These are phyloP conservation scores for Bothriochloa decipiens DNA, from an alignment of 176 grass and related monocot genomes.

Conservation along the genomic window DNA sequence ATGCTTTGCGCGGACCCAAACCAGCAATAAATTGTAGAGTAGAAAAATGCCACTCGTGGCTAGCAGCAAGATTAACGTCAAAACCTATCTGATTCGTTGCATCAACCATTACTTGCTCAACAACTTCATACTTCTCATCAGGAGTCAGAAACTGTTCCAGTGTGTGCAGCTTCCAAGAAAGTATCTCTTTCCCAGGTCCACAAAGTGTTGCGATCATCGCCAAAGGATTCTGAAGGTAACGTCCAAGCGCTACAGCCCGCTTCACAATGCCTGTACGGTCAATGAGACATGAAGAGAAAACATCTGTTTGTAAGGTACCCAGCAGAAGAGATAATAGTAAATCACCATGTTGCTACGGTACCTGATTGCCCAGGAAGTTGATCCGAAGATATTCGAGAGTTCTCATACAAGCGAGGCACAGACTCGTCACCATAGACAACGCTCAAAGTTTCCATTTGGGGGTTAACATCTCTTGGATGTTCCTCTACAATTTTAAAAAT, in stretches of 20 bases:
- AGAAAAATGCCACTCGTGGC: conserved; percentile 96
- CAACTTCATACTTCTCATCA: conserved; percentile 92
- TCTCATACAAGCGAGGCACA: no score
- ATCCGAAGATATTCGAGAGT: no score
- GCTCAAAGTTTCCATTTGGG: no score
- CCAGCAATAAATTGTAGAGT: conserved; percentile 90
- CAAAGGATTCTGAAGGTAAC: conserved; percentile 90
- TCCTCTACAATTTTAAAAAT: no score
- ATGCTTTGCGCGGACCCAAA: conserved; percentile 83
- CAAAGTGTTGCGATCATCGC: conserved; percentile 88
- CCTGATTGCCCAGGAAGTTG: no score
- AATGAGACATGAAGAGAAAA: no score
- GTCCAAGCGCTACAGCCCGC: conserved; percentile 84
- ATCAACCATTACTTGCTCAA: conserved; percentile 97
- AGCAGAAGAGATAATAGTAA: no score
- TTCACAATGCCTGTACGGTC: conserved; percentile 77
- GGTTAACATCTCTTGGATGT: no score
- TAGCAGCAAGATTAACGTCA: conserved; percentile 93
- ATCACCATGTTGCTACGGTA: no score
- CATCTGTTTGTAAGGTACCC: no score
- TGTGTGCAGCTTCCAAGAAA: conserved; percentile 87
- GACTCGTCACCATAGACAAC: no score
- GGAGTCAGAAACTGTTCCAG: conserved; percentile 86
- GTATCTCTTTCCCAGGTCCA: conserved; percentile 92
- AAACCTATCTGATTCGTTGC: conserved; percentile 88